phyloP scores from a whole-genome alignment of 352 stramenopile genomes.

The Elongisporangium senticosum region DNA sequence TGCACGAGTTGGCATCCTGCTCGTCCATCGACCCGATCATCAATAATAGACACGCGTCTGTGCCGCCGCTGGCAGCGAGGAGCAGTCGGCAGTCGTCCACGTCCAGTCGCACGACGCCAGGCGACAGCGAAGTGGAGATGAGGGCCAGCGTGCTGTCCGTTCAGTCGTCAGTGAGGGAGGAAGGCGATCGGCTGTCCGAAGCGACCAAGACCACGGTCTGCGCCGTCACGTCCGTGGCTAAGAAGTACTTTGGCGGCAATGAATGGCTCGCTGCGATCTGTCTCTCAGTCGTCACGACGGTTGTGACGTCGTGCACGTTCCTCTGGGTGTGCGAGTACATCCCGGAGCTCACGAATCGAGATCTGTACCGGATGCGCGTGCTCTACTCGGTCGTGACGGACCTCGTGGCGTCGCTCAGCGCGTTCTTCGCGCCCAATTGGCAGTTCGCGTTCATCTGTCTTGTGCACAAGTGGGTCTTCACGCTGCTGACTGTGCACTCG shows the following conservation, averaged over 20 bases:
- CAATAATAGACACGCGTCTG: background rate
- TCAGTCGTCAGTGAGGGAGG: background rate
- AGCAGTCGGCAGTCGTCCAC: background rate
- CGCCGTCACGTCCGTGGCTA: background rate
- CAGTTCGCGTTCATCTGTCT: slow-evolving; percentile 62
- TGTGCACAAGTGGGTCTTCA: slow-evolving; percentile 64
- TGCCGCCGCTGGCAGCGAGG: background rate
- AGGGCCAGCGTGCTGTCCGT: background rate
- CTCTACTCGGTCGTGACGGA: slow-evolving; percentile 57
- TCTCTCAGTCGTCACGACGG: slow-evolving; percentile 23
- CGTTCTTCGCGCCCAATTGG: slow-evolving; percentile 57
- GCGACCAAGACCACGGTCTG: background rate
- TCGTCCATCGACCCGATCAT: background rate
- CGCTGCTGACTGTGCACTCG: slow-evolving; percentile 56
- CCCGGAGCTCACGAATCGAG: slow-evolving; percentile 34
- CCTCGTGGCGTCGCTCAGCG: slow-evolving; percentile 49
- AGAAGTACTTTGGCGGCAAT: slow-evolving; percentile 23
- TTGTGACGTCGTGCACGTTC: slow-evolving; percentile 23
- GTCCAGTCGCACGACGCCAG: background rate
- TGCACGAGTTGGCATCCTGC: slow-evolving; percentile 10
- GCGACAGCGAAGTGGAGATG: background rate
- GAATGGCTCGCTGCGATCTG: slow-evolving; percentile 46
- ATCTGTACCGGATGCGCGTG: slow-evolving; percentile 49
- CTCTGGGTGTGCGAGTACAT: slow-evolving; percentile 39
- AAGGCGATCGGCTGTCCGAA: background rate